Conservation (phyloP, 768 basidiomycete species). For the Porphyrellus cyaneotinctus region DNA sequence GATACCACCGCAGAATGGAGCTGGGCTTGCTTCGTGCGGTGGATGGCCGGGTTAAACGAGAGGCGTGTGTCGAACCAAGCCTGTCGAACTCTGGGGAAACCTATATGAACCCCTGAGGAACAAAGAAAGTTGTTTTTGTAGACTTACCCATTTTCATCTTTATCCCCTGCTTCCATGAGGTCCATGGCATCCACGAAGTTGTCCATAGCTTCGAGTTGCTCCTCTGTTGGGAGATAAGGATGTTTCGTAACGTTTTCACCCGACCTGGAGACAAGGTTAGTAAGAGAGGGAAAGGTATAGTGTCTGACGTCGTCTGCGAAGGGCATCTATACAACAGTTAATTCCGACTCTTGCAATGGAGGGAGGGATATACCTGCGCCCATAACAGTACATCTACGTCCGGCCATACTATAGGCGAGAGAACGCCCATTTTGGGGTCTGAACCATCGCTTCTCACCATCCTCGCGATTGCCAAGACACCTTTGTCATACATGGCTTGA, state of each 20-base stretch:
- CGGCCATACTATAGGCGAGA: constrained; percentile 58
- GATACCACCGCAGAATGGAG: constrained; percentile 80
- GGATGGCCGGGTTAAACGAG: constrained; percentile 87
- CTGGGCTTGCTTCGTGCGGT: constrained; percentile 89
- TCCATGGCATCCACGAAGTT: constrained; percentile 87
- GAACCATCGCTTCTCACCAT: constrained; percentile 70
- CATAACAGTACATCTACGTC: constrained; percentile 79
- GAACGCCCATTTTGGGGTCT: constrained; percentile 85
- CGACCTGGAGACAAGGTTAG: constrained; percentile 65
- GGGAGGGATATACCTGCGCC: constrained; percentile 58
- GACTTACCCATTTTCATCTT: constrained; percentile 69
- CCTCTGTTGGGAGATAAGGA: constrained; percentile 75
- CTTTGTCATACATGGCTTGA: constrained; percentile 67
- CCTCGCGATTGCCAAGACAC: constrained; percentile 73
- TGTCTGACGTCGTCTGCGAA: constrained; percentile 93
- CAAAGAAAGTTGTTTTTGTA: neutral
- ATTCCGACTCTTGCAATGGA: neutral
- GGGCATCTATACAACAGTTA: constrained; percentile 61
- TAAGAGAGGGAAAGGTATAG: constrained; percentile 81
- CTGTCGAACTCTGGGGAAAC: constrained; percentile 43
- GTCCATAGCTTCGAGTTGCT: constrained; percentile 80
- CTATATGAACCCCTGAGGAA: constrained; percentile 1
- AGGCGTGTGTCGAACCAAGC: constrained; percentile 76
- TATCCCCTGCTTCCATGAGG: constrained; percentile 70
- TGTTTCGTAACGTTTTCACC: constrained; percentile 74